Evolutionary conservation across 73 alveolate genomes (phyloP).

Genomic region (Halteria grandinella): DNA sequence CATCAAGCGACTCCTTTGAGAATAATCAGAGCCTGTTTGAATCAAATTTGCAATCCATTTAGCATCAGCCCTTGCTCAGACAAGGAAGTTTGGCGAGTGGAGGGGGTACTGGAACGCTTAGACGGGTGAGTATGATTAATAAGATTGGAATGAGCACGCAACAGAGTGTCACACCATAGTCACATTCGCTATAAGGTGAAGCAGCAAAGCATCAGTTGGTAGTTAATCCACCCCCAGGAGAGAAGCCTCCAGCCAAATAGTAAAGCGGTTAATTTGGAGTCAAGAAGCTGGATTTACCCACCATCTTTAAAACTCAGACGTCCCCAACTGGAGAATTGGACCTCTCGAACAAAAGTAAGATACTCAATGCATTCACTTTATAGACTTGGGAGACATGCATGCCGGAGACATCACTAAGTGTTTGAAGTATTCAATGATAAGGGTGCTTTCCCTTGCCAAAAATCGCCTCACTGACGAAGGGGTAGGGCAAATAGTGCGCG

Average conservation of each 20-base stretch:
- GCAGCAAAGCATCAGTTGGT: background rate
- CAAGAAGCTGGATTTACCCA: conserved; percentile 22
- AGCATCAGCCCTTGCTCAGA: no score
- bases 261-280: background rate
- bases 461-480: conserved; percentile 26
- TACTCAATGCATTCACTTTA: background rate
- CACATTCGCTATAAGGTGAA: no score
- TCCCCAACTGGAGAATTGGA: conserved; percentile 11
- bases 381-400: conserved; percentile 38
- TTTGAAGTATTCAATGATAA: background rate
- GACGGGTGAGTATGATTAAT: no score
- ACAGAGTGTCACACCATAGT: no score
- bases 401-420: conserved; percentile 23
- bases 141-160: no score
- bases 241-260: background rate
- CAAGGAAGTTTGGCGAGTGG: no score
- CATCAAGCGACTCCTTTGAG: no score
- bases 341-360: conserved; percentile 27
- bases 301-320: background rate
- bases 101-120: no score
- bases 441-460: background rate
- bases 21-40: no score
- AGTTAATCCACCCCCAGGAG: background rate
- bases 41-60: no score
- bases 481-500: background rate